Evolutionary conservation across 148 eudicot genomes (phyloP).

Genomic region (Chenopodium album): DNA sequence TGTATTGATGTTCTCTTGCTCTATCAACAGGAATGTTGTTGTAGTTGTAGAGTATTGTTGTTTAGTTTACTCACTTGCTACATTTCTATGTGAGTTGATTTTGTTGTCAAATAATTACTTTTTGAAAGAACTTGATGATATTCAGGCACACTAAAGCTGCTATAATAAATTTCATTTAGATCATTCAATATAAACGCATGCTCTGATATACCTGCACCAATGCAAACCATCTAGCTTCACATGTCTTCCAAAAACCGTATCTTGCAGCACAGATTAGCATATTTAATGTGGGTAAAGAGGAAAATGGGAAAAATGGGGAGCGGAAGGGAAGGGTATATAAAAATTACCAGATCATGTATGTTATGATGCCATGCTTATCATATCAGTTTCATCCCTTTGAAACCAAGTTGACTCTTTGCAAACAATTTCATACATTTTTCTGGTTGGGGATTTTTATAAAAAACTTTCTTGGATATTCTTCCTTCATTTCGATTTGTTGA

Average conservation of each 20-base stretch:
- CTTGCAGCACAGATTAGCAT: background rate
- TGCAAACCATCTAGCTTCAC: background rate
- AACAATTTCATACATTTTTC: background rate
- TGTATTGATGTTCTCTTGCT: background rate
- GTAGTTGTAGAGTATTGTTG: background rate
- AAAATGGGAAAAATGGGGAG: background rate
- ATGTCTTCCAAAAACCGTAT: background rate
- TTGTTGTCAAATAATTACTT: background rate
- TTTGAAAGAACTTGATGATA: background rate
- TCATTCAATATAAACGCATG: background rate
- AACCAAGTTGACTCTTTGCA: background rate
- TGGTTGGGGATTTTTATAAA: constrained; percentile 1
- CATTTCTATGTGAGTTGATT: background rate
- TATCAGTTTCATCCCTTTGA: background rate
- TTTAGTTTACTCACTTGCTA: background rate
- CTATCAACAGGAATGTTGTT: background rate
- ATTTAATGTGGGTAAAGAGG: background rate
- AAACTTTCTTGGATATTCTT: constrained; percentile 22
- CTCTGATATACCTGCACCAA: background rate
- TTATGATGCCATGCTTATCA: background rate
- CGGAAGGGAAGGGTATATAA: background rate
- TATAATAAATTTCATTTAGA: background rate
- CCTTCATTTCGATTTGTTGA: constrained; percentile 27
- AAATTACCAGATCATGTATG: background rate
- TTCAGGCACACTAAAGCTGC: background rate